A percentile compares a stretch with the other conserved stretches of the same genome.
Conservation (phyloP, 257 asterid genomes). For the Solanum virginianum region DNA sequence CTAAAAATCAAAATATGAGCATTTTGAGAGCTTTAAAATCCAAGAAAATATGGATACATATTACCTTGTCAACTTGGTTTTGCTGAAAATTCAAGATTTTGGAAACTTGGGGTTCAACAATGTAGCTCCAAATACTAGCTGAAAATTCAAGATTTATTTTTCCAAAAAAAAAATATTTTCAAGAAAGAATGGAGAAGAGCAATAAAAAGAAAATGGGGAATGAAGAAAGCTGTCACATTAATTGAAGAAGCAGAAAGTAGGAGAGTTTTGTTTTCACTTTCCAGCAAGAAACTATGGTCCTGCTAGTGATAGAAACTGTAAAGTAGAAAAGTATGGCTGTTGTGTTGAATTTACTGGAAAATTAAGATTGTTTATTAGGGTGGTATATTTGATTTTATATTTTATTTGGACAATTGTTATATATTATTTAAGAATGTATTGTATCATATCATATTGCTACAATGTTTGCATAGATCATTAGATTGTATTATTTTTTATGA, state of each 20-base stretch:
- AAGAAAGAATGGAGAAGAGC: not conserved
- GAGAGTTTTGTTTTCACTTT: not conserved
- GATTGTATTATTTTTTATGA: no score
- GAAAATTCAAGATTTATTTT: no score
- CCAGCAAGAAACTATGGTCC: not conserved
- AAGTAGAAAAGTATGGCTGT: not conserved
- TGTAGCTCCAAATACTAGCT: not conserved
- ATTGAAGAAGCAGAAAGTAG: not conserved
- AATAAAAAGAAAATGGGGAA: not conserved
- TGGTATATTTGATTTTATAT: no score
- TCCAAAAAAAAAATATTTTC: no score
- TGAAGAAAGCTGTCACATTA: not conserved
- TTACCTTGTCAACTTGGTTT: not conserved
- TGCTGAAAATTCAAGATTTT: not conserved
- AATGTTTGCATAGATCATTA: no score
- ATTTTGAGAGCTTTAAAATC: not conserved
- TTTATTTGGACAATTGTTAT: no score
- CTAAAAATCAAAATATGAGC: not conserved
- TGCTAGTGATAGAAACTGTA: not conserved
- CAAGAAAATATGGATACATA: not conserved
- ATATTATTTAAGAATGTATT: no score
- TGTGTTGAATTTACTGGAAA: no score
- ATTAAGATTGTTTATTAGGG: no score
- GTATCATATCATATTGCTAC: fast-evolving
- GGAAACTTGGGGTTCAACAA: not conserved